Evolutionary conservation across 768 basidiomycete species (phyloP), one percentile per base, ranked within the genome.

Genomic region (Boletales sp.): DNA sequence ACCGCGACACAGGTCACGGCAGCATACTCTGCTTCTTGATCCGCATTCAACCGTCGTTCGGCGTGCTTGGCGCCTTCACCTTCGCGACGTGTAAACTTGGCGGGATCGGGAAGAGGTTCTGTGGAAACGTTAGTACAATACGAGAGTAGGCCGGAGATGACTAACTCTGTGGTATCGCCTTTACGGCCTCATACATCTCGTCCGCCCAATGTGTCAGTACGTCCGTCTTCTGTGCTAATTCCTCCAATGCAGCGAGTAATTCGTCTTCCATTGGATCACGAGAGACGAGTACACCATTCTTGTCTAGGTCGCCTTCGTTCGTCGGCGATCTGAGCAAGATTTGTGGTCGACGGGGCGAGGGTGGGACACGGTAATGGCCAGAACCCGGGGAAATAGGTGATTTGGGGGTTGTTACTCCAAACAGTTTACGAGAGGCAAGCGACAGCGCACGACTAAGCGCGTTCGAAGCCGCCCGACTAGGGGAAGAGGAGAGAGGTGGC

Each of bases 131-230:
- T 34, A 61, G 42, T 43, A 43, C 13, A n/a, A 17, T 2, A 8
- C 15, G 36, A 42, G 37, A 40, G 42, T 5, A 3, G 43, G 18
- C n/a, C 5, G 31, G 24, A 14, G 42, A 29, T 21, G 50, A 77
- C 88, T 36, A 58, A 91, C 88, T 90, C 68, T 90, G 84, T 18
- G 90, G 88, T 32, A 89, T 74, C 14, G 83, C 86, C 66, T 91
- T 91, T 24, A 93, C 87, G 61, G 83, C 84, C 59, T 90, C 89
- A 59, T 90, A 89, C 81, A 97, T 86, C 75, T 93, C 88, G 56
- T 98, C 95, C 18, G 90, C 97, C 83, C 94, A 95, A 53, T 89
- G 86, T 49, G 89, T 88, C 51, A 98, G 72, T 45, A 94, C 93
- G 52, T 90, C 85, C 31, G 95, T 95, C 78, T 98, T 99, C 76